Conservation (phyloP, 2,329 filamentous ascomycete genomes). For the Monilinia vaccinii-corymbosi region DNA sequence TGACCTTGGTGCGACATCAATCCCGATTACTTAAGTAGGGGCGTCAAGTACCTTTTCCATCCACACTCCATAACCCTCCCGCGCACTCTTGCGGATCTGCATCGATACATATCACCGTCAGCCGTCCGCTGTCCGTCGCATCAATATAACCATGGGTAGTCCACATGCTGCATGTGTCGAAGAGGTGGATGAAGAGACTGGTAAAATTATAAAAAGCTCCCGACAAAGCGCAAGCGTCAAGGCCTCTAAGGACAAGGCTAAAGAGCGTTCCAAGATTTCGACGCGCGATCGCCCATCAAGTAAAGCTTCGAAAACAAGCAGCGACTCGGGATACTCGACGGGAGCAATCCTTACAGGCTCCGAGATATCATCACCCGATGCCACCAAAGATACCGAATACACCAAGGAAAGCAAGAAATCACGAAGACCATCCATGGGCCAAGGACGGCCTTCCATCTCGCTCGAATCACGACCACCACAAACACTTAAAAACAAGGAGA, state of each 20-base stretch:
- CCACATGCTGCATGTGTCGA: constrained; percentile 24
- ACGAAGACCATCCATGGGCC: background rate
- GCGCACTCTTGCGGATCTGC: background rate
- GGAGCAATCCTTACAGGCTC: constrained; percentile 2
- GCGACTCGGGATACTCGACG: constrained; percentile 12
- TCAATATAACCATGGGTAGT: constrained; percentile 9
- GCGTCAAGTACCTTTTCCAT: background rate
- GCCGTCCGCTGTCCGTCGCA: constrained; percentile 6
- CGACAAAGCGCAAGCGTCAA: constrained; percentile 18
- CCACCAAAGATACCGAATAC: background rate
- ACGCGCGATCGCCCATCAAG: constrained; percentile 5
- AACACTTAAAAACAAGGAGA: background rate
- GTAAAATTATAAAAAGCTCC: constrained; percentile 17
- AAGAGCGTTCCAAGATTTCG: constrained; percentile 2
- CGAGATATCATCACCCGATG: constrained; percentile 5
- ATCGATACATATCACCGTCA: background rate
- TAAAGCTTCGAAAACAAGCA: constrained; percentile 7
- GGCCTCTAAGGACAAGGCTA: constrained; percentile 14
- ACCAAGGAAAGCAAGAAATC: background rate
- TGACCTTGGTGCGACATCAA: constrained; percentile 6
- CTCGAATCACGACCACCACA: background rate
- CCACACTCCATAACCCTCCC: background rate
- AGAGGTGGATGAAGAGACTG: constrained; percentile 22
- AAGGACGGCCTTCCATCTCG: background rate
- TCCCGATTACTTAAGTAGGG: constrained; percentile 6